Evolutionary conservation across 75 land plant genomes (phyloP), one percentile per base, ranked within the genome.

Genomic region (Picea sitchensis): DNA sequence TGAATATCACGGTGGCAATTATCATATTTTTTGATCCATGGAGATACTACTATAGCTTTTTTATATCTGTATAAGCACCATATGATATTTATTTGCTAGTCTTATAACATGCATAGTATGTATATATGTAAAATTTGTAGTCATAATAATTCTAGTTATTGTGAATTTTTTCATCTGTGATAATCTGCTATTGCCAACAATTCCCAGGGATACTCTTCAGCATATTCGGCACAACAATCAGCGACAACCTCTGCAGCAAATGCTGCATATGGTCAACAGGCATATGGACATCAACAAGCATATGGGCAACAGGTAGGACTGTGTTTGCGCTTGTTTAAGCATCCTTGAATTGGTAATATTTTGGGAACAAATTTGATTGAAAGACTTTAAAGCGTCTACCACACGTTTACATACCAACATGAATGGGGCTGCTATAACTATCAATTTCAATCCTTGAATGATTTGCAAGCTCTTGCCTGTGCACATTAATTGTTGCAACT

Each of bases 271-370:
- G n/a, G n/a, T n/a, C n/a, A n/a, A n/a, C n/a, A n/a, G 69, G 51
- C 91, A 7, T 93, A 89, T 76, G 76, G 61, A 8, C 62, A 74
- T 8, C 91, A 89, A 74, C 90, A 89, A 80, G 77, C 73, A 73
- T 92, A 91, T 75, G 86, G 71, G 11, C 92, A 44, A 23, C 84
- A 58, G 76, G 67, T 21, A 73, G 15, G 14, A 30, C 44, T 31
- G 54, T 31, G 54, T 41, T 67, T 58, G 6, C n/a, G 17, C 38
- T 80, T 21, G 54, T 47, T 20, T 81, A 58, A 11, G 12, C 62
- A 6, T 36, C 38, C 20, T 44, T 5, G 21, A 3, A 7, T 44
- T 17, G 3, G 23, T 44, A 8, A 1, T 11, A 9, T 44, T 9
- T n/a, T 71, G 14, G n/a, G 60, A 14, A 44, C 14, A 30, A 14